Percentiles rank a stretch among this genome's conserved stretches.
Evolutionary conservation across 1,139 yeast species (phyloP).

Genomic region (Kluyveromyces sp.): DNA sequence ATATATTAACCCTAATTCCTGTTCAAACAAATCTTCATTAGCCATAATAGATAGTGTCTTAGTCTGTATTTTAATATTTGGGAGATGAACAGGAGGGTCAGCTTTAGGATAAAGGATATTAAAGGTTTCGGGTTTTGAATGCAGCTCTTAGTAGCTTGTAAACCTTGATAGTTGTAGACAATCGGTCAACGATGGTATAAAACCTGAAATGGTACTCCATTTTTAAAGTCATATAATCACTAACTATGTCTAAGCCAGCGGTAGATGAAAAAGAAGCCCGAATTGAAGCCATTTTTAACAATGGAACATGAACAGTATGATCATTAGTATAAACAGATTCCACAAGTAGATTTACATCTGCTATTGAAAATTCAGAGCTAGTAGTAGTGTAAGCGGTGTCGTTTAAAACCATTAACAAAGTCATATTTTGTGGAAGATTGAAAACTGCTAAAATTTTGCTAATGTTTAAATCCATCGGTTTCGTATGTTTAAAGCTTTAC

Average conservation of each 20-base stretch:
- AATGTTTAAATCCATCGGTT: not conserved
- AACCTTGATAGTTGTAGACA: constrained; percentile 54
- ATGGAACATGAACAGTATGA: constrained; percentile 16
- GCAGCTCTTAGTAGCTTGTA: constrained; percentile 47
- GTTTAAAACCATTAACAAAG: constrained; percentile 15
- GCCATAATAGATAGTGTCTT: constrained; percentile 33
- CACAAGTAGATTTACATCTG: constrained; percentile 11
- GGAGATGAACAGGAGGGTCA: constrained; percentile 42
- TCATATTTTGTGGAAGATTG: constrained; percentile 19
- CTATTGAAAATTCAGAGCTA: not conserved
- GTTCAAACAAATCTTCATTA: constrained; percentile 75
- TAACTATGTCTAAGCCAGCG: not conserved
- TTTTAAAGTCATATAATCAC: constrained; percentile 18
- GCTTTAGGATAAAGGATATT: constrained; percentile 36
- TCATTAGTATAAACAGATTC: constrained; percentile 24
- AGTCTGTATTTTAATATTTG: constrained; percentile 45
- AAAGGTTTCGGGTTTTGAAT: constrained; percentile 35
- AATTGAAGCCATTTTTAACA: constrained; percentile 16
- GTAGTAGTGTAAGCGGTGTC: not conserved
- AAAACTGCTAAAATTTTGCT: constrained; percentile 4
- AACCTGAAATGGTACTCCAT: constrained; percentile 50
- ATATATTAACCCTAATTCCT: constrained; percentile 63
- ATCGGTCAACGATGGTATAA: constrained; percentile 58
- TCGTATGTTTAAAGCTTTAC: not conserved
- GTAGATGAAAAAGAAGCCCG: constrained; percentile 6